These are phyloP conservation scores for Berberis vulgaris DNA, from an alignment of 164 flowering plant genomes.

Conservation along the genomic window DNA sequence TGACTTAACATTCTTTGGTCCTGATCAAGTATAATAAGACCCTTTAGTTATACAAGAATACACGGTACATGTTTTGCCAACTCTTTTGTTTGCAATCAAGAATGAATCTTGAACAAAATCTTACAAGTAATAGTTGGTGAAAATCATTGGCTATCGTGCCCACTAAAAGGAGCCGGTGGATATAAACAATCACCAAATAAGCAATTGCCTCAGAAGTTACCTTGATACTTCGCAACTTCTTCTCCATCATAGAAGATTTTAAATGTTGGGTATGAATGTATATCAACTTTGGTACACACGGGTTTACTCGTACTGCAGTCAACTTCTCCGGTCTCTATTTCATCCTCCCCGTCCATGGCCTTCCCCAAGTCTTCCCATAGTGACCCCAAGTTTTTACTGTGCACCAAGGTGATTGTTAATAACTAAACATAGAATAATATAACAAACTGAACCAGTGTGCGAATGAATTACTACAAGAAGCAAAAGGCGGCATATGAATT, in stretches of 20 bases:
- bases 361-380: constrained; percentile 90
- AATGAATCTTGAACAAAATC: background rate
- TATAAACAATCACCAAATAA: too few species aligned
- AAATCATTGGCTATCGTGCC: too few species aligned
- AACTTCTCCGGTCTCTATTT: constrained; percentile 90
- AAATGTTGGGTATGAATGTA: constrained; percentile 96
- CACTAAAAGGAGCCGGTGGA: too few species aligned
- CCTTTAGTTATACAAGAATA: background rate
- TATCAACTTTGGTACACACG: constrained; percentile 80
- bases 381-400: constrained; percentile 86
- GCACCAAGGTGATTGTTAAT: constrained; percentile 1
- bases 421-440: background rate
- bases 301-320: constrained; percentile 65
- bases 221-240: constrained; percentile 83
- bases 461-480: background rate
- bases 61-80: background rate
- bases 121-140: background rate
- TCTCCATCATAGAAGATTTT: constrained; percentile 92
- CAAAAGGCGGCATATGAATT: constrained; percentile 7
- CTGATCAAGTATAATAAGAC: constrained; percentile 18
- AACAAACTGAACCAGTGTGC: background rate
- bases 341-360: constrained; percentile 89
- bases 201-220: constrained; percentile 20
- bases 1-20: constrained; percentile 68
- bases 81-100: background rate